phyloP scores from a whole-genome alignment of 2,329 filamentous ascomycete species.

The Xylaria polymorpha region DNA sequence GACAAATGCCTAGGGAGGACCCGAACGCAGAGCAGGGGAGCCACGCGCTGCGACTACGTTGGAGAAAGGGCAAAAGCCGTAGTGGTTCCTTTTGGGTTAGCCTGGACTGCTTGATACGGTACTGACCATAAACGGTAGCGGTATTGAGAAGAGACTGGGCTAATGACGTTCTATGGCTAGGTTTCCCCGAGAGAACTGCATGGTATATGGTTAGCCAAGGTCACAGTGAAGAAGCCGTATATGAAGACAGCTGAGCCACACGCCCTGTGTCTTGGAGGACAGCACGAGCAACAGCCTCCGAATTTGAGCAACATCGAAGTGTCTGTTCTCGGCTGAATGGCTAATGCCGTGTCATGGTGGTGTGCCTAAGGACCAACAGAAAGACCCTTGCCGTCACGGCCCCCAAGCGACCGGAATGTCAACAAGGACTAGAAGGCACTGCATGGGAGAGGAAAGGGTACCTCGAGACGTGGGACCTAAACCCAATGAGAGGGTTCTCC shows the following conservation, averaged over 20 bases:
- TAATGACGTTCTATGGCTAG: constrained; percentile 51
- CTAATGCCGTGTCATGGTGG: constrained; percentile 58
- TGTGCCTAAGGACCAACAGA: constrained; percentile 53
- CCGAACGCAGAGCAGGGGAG: constrained; percentile 57
- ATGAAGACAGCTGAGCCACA: constrained; percentile 56
- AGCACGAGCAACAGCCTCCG: constrained; percentile 51
- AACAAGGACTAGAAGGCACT: constrained; percentile 42
- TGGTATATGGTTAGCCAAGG: constrained; percentile 48
- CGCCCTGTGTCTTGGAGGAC: constrained; percentile 50
- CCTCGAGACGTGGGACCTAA: constrained; percentile 28
- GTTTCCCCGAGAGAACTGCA: constrained; percentile 52
- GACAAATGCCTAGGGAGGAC: constrained; percentile 61
- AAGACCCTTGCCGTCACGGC: constrained; percentile 49
- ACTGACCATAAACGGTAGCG: constrained; percentile 55
- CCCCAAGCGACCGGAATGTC: constrained; percentile 48
- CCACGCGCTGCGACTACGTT: constrained; percentile 51
- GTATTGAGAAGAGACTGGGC: constrained; percentile 52
- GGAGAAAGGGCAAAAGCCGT: constrained; percentile 45
- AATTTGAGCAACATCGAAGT: constrained; percentile 53
- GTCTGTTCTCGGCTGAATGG: constrained; percentile 62
- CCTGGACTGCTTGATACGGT: constrained; percentile 49
- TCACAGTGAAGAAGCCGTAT: constrained; percentile 47
- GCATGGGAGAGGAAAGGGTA: constrained; percentile 33
- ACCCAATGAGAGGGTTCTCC: constrained; percentile 27
- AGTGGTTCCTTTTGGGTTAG: constrained; percentile 47